Percentiles rank a stretch among this genome's conserved stretches.
Evolutionary conservation across 164 flowering plant genomes (phyloP).

Genomic region (Chimonanthus praecox): DNA sequence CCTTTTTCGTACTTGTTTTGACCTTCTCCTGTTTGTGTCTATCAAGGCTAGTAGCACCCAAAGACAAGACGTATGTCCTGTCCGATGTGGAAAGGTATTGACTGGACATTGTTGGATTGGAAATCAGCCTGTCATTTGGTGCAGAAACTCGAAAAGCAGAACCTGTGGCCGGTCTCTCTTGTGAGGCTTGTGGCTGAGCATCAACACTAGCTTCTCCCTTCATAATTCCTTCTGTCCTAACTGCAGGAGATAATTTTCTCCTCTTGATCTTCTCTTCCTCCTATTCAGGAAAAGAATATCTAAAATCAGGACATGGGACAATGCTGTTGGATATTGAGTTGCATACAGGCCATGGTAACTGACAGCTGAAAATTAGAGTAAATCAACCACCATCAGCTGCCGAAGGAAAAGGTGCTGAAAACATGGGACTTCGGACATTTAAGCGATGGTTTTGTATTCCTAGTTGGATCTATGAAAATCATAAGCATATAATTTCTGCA

Average conservation of each 20-base stretch:
- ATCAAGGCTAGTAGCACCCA: slow-evolving; percentile 1
- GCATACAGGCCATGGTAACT: too few relatives aligned
- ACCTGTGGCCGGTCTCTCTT: slow-evolving; percentile 7
- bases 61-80: neutral
- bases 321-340: too few relatives aligned
- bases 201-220: slow-evolving; percentile 12
- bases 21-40: slow-evolving; percentile 10
- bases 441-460: too few relatives aligned
- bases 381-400: too few relatives aligned
- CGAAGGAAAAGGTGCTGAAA: too few relatives aligned
- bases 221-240: slow-evolving; percentile 12
- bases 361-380: too few relatives aligned
- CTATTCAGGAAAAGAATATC: slow-evolving; percentile 2
- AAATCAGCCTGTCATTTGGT: slow-evolving; percentile 3
- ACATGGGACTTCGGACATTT: too few relatives aligned
- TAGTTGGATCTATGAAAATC: too few relatives aligned
- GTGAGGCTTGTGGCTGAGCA: slow-evolving; percentile 12
- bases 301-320: neutral
- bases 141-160: slow-evolving; percentile 1
- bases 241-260: slow-evolving; percentile 11
- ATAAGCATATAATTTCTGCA: too few relatives aligned
- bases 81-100: slow-evolving; percentile 2
- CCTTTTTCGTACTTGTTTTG: slow-evolving; percentile 4
- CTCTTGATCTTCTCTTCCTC: slow-evolving; percentile 17
- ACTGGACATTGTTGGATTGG: slow-evolving; percentile 4